Base-by-base conservation (phyloP, 2,329 filamentous ascomycete species). In the Exophiala spinifera region DNA sequence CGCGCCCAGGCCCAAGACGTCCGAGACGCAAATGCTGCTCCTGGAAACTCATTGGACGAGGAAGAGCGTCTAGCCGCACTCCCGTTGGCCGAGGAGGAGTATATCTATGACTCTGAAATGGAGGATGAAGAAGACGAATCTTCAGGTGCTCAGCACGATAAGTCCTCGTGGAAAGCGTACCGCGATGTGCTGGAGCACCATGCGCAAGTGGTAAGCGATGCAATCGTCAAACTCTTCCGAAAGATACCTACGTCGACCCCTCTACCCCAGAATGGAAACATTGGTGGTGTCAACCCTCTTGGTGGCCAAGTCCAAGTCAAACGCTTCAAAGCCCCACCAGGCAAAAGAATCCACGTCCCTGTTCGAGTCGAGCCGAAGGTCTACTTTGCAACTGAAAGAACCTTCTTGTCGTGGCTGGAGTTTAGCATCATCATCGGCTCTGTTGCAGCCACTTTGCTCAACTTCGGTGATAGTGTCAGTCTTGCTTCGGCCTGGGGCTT, bases 361-460 rank as follows among this genome's bases (percentile, higher is more conserved):
- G 87, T 97, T 51, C 85, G 94, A 46, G 91, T 99, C 31, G 94
- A 99, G 72, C 94, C 94, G 31, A 99, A 99, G 74, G 94, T 99
- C 47, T 96, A 91, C 72, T 96, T 99, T 69, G 94, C 94, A 19
- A 91, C 91, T 1, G 94, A 99, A 73, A 84, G 94, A 61, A 99
- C 94, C 1, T 99, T 96, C 74, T 80, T 99, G 53, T 89, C 90
- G 60, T 99, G 94, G 91, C 87, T 99, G 65, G 92, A 99, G 72
- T 97, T 95, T 73, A 92, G 88, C 46, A 95, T 97, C 67, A 91
- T 96, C 68, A 85, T 99, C 50, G 90, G 89, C 64, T 87, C 88
- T 23, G 92, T 95, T 64, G 89, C 91, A 11, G 86, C 88, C 6
- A 89, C 89, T 0, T 76, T 95, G 43, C 81, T 95, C 62, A 91